Conservation (phyloP, 306 rosid species). For the Cucurbita maxima region DNA sequence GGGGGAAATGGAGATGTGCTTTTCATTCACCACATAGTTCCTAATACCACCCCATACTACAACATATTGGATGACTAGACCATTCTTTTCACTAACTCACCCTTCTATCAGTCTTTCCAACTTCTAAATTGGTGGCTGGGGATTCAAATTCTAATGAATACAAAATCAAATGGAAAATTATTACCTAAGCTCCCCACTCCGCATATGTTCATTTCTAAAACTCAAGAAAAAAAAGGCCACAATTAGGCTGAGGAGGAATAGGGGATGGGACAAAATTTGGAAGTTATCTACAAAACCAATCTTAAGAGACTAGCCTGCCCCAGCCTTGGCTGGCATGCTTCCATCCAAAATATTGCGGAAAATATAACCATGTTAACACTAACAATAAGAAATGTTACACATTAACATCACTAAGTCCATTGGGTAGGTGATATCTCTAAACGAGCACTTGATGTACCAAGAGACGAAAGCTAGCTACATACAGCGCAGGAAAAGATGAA, state of each 20-base stretch:
- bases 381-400: background rate
- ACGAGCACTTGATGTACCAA: background rate
- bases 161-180: background rate
- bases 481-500: conserved; percentile 1
- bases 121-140: background rate
- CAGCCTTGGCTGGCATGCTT: background rate
- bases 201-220: background rate
- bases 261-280: background rate
- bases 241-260: background rate
- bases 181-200: background rate
- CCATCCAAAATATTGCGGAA: background rate
- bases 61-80: too few relatives aligned
- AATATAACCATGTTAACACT: background rate
- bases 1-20: too few relatives aligned
- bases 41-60: too few relatives aligned
- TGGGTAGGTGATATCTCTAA: background rate
- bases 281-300: background rate
- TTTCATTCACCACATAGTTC: too few relatives aligned
- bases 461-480: background rate
- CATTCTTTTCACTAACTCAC: background rate
- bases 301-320: background rate
- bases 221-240: background rate
- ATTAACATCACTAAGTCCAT: background rate
- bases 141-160: background rate
- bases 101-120: background rate